phyloP scores from a whole-genome alignment of 1,284 basidiomycete species.

The Malassezia sp. region DNA sequence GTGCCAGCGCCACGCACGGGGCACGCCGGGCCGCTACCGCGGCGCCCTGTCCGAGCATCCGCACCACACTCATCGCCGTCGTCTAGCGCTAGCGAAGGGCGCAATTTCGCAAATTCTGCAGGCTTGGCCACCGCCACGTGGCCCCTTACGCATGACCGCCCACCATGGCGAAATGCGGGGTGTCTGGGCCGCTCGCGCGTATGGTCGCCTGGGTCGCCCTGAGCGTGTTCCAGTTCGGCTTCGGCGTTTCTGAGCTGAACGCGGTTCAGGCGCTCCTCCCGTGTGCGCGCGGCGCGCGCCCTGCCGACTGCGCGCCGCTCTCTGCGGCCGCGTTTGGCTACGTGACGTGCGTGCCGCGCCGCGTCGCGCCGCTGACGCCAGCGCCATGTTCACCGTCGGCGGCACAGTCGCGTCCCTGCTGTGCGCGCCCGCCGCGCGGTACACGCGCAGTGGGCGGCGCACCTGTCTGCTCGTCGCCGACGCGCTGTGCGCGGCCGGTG shows the following conservation, averaged over 20 bases:
- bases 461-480: conserved; percentile 18
- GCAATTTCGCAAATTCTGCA: no score
- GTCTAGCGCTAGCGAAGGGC: no score
- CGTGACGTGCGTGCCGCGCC: conserved; percentile 5
- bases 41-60: no score
- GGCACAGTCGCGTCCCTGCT: conserved; percentile 58
- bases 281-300: conserved; percentile 8
- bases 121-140: no score
- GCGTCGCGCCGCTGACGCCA: conserved; percentile 66
- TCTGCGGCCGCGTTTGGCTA: conserved; percentile 11
- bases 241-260: conserved; percentile 41
- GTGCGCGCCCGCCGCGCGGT: conserved; percentile 19
- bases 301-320: conserved; percentile 8
- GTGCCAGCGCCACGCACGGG: neutral
- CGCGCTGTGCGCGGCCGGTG: conserved; percentile 13
- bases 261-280: conserved; percentile 31
- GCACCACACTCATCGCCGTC: no score
- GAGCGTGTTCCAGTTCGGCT: conserved; percentile 37
- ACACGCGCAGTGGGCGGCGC: conserved; percentile 16
- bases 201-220: conserved; percentile 27
- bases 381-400: conserved; percentile 74
- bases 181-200: neutral
- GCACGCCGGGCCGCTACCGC: no score
- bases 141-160: no score
- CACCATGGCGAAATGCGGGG: no score